These are phyloP conservation scores for Dalbergia cochinchinensis DNA, from an alignment of 306 rosid genomes.

Conservation along the genomic window DNA sequence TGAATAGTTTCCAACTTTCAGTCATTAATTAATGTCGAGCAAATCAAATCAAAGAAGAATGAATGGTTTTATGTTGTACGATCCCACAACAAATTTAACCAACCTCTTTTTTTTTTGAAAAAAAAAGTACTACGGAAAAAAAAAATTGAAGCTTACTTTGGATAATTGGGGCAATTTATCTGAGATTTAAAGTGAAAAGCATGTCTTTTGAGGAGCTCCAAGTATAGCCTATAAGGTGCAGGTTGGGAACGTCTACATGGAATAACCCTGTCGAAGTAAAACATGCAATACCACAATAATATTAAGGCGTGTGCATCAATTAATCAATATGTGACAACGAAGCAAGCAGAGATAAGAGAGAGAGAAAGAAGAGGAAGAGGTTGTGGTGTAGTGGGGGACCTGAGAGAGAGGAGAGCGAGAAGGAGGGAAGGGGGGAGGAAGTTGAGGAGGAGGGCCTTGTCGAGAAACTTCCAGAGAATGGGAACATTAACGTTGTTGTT, in stretches of 20 bases:
- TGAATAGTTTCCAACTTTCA: conserved; percentile 8
- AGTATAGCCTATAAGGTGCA: conserved; percentile 81
- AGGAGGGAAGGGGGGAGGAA: conserved; percentile 88
- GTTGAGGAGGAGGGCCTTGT: conserved; percentile 71
- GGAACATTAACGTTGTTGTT: conserved; percentile 65
- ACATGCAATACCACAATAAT: too few relatives aligned
- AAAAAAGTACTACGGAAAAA: background rate
- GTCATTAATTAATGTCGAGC: too few relatives aligned
- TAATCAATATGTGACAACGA: too few relatives aligned
- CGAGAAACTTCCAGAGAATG: conserved; percentile 90
- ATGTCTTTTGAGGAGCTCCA: conserved; percentile 85
- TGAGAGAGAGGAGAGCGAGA: conserved; percentile 80
- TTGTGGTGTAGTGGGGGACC: conserved; percentile 36
- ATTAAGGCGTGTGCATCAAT: too few relatives aligned
- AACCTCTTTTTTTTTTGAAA: background rate
- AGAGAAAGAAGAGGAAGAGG: too few relatives aligned
- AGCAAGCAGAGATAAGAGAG: too few relatives aligned
- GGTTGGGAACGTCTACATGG: conserved; percentile 82
- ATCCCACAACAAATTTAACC: background rate
- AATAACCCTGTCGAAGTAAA: conserved; percentile 71
- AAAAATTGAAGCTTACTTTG: conserved; percentile 58
- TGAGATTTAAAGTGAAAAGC: conserved; percentile 75
- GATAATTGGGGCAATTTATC: conserved; percentile 69
- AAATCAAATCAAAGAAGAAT: background rate
- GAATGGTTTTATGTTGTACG: background rate